Evolutionary conservation across 495 filamentous ascomycete species (phyloP).

Genomic region (Podospora bellae-mahoneyi): DNA sequence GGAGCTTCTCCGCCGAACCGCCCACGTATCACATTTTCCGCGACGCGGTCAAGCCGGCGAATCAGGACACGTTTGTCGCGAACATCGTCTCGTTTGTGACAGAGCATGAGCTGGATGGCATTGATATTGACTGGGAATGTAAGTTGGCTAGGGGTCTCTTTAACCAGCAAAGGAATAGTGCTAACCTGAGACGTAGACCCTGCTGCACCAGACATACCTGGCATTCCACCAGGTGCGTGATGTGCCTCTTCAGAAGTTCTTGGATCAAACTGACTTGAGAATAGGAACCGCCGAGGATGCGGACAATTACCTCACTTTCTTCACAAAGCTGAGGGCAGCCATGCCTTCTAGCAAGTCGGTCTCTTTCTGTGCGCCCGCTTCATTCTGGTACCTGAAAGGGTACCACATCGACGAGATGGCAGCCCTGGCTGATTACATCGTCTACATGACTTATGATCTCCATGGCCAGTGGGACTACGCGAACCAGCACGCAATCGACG

Average conservation of each 20-base stretch:
- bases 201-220: neutral
- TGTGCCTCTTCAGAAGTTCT: too few relatives aligned
- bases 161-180: conserved; percentile 21
- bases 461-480: conserved; percentile 24
- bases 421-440: conserved; percentile 29
- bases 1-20: conserved; percentile 32
- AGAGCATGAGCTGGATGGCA: conserved; percentile 32
- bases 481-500: conserved; percentile 8
- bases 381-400: conserved; percentile 25
- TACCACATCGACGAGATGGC: conserved; percentile 28
- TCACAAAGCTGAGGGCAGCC: neutral
- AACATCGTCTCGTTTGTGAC: conserved; percentile 33
- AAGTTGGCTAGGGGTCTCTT: too few relatives aligned
- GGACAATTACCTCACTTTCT: neutral
- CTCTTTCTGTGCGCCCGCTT: conserved; percentile 31
- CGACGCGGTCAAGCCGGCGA: conserved; percentile 21
- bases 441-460: conserved; percentile 37
- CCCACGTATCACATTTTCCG: conserved; percentile 31
- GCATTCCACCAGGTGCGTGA: neutral
- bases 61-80: conserved; percentile 27
- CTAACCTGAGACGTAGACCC: neutral
- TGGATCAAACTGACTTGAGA: neutral
- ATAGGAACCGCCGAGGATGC: neutral
- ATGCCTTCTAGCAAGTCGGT: conserved; percentile 21
- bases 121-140: conserved; percentile 40